phyloP scores from a whole-genome alignment of 768 basidiomycete genomes.

The Russula foetens region DNA sequence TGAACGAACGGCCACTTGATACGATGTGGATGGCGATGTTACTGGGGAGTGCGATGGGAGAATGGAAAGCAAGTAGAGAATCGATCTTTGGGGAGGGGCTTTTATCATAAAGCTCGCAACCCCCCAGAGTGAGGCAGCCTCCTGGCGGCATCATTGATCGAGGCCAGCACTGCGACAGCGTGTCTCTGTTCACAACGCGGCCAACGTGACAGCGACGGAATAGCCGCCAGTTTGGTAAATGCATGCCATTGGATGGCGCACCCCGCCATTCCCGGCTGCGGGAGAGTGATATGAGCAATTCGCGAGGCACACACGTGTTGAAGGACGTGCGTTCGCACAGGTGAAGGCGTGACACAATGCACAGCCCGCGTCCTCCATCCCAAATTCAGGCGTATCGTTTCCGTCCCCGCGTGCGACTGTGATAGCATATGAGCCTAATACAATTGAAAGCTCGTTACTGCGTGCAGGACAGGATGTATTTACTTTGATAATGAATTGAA shows the following conservation, averaged over 20 bases:
- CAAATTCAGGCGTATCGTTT: neutral
- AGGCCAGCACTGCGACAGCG: slow-evolving; percentile 12
- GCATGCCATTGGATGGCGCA: neutral
- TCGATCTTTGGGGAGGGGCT: slow-evolving; percentile 8
- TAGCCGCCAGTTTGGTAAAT: neutral
- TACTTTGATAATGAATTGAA: neutral
- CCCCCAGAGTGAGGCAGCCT: slow-evolving; percentile 15
- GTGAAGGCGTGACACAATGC: slow-evolving; percentile 6
- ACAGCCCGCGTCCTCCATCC: neutral
- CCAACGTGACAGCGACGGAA: neutral
- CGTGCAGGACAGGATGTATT: neutral
- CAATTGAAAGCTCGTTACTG: neutral
- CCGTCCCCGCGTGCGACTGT: too few relatives aligned
- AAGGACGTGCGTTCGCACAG: slow-evolving; percentile 3
- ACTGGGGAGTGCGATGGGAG: neutral
- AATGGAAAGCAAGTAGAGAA: slow-evolving; percentile 1
- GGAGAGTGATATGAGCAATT: neutral
- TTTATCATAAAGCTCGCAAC: slow-evolving; percentile 4
- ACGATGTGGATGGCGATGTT: neutral
- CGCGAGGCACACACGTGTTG: slow-evolving; percentile 17
- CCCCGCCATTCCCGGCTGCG: neutral
- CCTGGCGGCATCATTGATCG: slow-evolving; percentile 20
- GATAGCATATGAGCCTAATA: neutral
- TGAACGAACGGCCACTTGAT: neutral
- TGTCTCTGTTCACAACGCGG: slow-evolving; percentile 7